Percentiles rank a stretch among this genome's conserved stretches.
Conservation (phyloP, 176 grass and related monocot genomes). For the Paspalum notatum region DNA sequence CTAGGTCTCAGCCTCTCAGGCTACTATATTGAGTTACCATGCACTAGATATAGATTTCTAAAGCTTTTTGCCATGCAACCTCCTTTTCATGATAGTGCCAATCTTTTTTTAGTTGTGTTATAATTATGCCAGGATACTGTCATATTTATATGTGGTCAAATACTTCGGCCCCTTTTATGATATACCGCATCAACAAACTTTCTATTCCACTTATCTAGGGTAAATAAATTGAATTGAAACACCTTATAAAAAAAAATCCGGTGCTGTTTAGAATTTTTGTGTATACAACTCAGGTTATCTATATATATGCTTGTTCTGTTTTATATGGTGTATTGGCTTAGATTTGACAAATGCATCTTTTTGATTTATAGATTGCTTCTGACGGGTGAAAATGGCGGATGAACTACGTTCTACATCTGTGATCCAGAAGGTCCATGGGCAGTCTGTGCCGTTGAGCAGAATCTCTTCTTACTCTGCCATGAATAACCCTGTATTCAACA, state of each 20-base stretch:
- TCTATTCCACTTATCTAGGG: neutral
- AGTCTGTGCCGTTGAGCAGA: constrained; percentile 45
- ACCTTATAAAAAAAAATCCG: neutral
- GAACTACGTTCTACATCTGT: constrained; percentile 40
- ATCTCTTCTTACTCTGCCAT: constrained; percentile 41
- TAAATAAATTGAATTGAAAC: neutral
- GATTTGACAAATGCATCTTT: neutral
- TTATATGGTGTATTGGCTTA: neutral
- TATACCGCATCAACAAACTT: neutral
- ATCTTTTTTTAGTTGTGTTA: neutral
- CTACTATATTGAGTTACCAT: too few relatives aligned
- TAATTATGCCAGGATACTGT: neutral
- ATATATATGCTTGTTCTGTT: neutral
- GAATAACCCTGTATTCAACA: constrained; percentile 40
- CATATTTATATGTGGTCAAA: neutral
- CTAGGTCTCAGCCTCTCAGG: neutral
- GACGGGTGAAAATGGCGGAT: constrained; percentile 33
- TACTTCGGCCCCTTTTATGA: neutral
- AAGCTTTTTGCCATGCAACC: neutral
- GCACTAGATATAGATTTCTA: neutral
- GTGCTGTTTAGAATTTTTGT: neutral
- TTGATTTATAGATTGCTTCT: constrained; percentile 16
- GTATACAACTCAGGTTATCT: neutral
- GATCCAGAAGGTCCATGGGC: constrained; percentile 53
- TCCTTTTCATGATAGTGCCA: too few relatives aligned